Percentiles rank a stretch among this genome's conserved stretches.
These are phyloP conservation scores for Paracamarosporium sp. DNA, from an alignment of 2,329 filamentous ascomycete species.

Conservation along the genomic window DNA sequence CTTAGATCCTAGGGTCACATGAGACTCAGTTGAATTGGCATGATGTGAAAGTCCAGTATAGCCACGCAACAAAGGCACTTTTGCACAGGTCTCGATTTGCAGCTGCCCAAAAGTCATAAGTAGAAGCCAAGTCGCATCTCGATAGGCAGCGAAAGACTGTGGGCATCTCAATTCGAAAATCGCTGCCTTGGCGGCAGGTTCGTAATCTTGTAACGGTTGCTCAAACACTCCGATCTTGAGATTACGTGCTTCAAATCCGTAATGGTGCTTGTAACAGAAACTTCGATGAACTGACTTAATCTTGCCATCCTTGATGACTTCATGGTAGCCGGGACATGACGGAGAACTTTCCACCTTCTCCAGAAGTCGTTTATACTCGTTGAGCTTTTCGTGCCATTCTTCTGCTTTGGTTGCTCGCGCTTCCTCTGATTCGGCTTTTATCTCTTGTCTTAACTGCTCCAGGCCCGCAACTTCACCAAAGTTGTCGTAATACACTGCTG, in stretches of 20 bases:
- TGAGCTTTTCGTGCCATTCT: constrained; percentile 46
- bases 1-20: constrained; percentile 52
- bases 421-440: constrained; percentile 41
- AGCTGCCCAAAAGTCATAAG: constrained; percentile 44
- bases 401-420: constrained; percentile 43
- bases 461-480: constrained; percentile 31
- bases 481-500: constrained; percentile 53
- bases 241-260: constrained; percentile 41
- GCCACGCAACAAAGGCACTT: constrained; percentile 28
- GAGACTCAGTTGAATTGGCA: constrained; percentile 7
- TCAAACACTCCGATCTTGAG: constrained; percentile 59
- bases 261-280: constrained; percentile 55
- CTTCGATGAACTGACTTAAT: constrained; percentile 16
- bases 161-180: constrained; percentile 62
- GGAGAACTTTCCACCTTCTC: constrained; percentile 35
- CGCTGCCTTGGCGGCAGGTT: constrained; percentile 48
- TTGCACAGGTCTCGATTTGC: constrained; percentile 1
- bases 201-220: constrained; percentile 54
- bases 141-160: constrained; percentile 54
- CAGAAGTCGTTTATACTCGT: constrained; percentile 47
- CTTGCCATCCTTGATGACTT: neutral
- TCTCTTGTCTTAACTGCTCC: constrained; percentile 37
- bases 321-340: neutral
- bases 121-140: constrained; percentile 61
- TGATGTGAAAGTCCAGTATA: constrained; percentile 44